Evolutionary conservation across 768 basidiomycete species (phyloP).

Genomic region (Lactarius hengduanensis): DNA sequence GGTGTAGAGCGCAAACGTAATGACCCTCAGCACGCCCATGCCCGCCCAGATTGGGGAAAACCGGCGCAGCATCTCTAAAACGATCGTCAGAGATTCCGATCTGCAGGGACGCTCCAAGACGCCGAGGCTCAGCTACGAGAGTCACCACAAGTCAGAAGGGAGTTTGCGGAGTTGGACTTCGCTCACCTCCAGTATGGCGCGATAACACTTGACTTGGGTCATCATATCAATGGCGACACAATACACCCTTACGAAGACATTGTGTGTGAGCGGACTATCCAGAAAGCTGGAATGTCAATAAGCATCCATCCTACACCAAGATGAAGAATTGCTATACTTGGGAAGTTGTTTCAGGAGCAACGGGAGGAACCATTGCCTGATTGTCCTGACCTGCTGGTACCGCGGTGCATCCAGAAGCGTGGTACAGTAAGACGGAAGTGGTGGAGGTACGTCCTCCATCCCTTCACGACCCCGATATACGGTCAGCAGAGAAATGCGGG

Average conservation of each 20-base stretch:
- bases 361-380: slow-evolving; percentile 75
- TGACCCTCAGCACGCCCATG: slow-evolving; percentile 58
- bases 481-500: not conserved
- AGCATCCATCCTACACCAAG: not conserved
- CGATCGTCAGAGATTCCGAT: slow-evolving; percentile 52
- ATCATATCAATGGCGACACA: slow-evolving; percentile 59
- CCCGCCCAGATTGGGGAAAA: slow-evolving; percentile 75
- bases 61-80: slow-evolving; percentile 71
- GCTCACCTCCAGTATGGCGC: slow-evolving; percentile 65
- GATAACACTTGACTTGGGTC: slow-evolving; percentile 60
- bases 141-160: not conserved
- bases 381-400: slow-evolving; percentile 71
- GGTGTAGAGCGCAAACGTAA: slow-evolving; percentile 58
- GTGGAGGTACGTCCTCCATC: slow-evolving; percentile 6
- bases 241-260: slow-evolving; percentile 51
- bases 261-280: slow-evolving; percentile 17
- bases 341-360: slow-evolving; percentile 53
- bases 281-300: slow-evolving; percentile 10
- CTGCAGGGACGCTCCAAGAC: slow-evolving; percentile 54
- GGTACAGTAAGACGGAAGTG: slow-evolving; percentile 42
- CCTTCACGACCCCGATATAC: not conserved
- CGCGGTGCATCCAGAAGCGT: slow-evolving; percentile 55
- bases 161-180: not conserved
- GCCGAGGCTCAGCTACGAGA: slow-evolving; percentile 36
- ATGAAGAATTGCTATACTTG: slow-evolving; percentile 38